phyloP scores from a whole-genome alignment of 257 asterid species.

The Nicotiana paniculata region DNA sequence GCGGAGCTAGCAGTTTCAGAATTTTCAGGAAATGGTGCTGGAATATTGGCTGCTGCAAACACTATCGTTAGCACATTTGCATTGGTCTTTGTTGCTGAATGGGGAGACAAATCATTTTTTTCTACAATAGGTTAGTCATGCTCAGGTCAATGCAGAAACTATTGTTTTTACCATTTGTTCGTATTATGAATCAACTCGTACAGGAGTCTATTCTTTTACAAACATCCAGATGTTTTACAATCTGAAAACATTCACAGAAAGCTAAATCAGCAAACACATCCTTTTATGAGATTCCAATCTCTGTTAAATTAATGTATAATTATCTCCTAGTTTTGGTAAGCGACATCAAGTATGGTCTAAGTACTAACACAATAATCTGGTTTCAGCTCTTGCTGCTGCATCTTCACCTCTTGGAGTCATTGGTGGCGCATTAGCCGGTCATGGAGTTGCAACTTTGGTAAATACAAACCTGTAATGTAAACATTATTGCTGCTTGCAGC shows the following conservation, averaged over 20 bases:
- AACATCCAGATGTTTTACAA: not conserved
- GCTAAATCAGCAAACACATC: not conserved
- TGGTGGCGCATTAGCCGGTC: constrained; percentile 97
- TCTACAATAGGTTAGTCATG: constrained; percentile 71
- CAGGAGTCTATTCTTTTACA: not conserved
- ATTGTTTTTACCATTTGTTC: not conserved
- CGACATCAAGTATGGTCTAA: not conserved
- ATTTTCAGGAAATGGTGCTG: constrained; percentile 79
- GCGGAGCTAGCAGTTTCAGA: constrained; percentile 93
- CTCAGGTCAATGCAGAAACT: not conserved
- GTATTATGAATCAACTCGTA: not conserved
- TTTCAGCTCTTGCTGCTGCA: constrained; percentile 96
- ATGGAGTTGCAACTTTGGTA: constrained; percentile 88
- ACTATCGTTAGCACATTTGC: constrained; percentile 69
- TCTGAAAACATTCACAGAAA: not conserved
- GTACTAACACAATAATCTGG: constrained; percentile 11
- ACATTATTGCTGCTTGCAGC: not conserved
- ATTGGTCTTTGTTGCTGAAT: constrained; percentile 93
- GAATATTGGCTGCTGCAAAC: constrained; percentile 75
- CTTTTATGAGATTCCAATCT: not conserved
- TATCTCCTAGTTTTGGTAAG: not conserved
- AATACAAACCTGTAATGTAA: not conserved
- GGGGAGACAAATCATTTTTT: constrained; percentile 98
- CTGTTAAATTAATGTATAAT: not conserved
- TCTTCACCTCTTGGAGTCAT: constrained; percentile 97